phyloP scores from a whole-genome alignment of 495 filamentous ascomycete genomes.

The Penicillium odoratum region DNA sequence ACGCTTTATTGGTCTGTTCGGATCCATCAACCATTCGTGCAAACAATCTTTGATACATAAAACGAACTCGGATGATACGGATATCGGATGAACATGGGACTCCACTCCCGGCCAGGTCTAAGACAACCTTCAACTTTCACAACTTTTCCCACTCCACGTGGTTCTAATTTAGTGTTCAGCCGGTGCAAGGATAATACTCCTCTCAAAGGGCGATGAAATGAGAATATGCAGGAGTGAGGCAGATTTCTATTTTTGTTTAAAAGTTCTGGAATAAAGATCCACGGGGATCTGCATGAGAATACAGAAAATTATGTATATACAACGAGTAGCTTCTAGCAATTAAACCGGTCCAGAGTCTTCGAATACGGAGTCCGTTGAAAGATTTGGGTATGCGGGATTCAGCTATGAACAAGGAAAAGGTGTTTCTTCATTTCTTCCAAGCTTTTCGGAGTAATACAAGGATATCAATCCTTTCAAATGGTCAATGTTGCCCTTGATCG shows the following conservation, averaged over 20 bases:
- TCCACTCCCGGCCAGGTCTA: neutral
- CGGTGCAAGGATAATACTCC: neutral
- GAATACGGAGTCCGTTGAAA: too few relatives aligned
- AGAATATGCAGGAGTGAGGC: neutral
- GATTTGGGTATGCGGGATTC: too few relatives aligned
- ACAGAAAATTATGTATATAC: too few relatives aligned
- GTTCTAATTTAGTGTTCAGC: neutral
- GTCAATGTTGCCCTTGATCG: too few relatives aligned
- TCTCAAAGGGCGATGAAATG: neutral
- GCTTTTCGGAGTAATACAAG: neutral
- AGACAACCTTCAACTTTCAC: neutral
- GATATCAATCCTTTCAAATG: too few relatives aligned
- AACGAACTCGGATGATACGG: neutral
- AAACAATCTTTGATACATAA: neutral
- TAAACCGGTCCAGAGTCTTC: too few relatives aligned
- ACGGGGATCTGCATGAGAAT: neutral
- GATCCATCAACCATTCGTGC: neutral
- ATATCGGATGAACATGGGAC: neutral
- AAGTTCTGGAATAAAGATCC: neutral
- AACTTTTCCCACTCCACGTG: neutral
- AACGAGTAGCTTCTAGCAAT: too few relatives aligned
- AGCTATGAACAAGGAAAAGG: too few relatives aligned
- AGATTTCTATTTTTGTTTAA: neutral
- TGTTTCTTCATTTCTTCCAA: neutral
- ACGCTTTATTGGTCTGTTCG: neutral